Evolutionary conservation across 2,329 filamentous ascomycete species (phyloP), one percentile per base, ranked within the genome.

Genomic region (Xylariaceae sp.): DNA sequence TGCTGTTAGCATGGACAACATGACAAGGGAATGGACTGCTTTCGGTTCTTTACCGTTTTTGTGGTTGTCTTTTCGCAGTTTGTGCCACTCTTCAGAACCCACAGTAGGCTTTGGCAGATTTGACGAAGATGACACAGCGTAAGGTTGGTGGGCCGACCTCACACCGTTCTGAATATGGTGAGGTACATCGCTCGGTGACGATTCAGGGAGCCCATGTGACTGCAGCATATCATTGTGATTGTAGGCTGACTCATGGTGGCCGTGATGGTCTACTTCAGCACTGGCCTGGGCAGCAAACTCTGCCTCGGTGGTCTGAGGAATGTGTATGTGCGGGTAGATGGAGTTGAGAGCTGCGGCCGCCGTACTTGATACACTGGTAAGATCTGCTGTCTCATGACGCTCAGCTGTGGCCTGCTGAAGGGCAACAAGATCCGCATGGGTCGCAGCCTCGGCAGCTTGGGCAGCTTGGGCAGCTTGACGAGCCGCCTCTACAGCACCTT

Each of bases 71-170:
- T 95, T 94, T 54, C 94, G 84, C 62, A 95, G 85, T 68, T 95
- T 95, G 69, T 99, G 94, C 94, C 94, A 99, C 70, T 97, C 92
- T 47, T 95, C 90, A 2, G 90, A 94, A 2, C 94, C 94, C n/a
- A 97, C 94, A 6, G 86, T 82, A 7, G 91, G 91, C 70, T 96
- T 97, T 12, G 53, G 50, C 78, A 72, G 56, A 67, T 69, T 48
- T 75, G 65, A 62, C 32, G 68, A 64, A 58, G 70, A 75, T 10
- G 53, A 66, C 22, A 27, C 7, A 60, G 57, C 52, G 58, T 52
- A 65, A 10, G 45, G 42, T 31, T 48, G 41, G 15, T 46, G 49
- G 43, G 46, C 58, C 10, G 61, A 53, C 39, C 68, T 67, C 11
- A 71, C 62, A 12, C 73, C 74, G 42, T 77, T 77, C 22, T 70